Base-by-base conservation (phyloP, 345 rosid genomes). In the Citrus inodora region DNA sequence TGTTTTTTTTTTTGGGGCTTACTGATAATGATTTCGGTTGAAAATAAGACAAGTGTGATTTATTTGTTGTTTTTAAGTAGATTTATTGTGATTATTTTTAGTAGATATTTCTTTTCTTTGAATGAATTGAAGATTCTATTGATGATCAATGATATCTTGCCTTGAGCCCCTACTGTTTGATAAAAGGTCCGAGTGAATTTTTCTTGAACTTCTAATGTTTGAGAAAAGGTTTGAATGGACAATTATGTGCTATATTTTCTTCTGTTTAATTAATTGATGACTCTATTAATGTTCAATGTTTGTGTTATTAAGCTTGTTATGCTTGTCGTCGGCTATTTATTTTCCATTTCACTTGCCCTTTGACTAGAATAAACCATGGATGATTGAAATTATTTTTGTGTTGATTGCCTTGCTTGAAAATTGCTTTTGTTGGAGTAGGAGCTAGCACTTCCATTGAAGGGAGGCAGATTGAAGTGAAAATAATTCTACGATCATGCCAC, bases 401-500 rank as follows among this genome's bases (percentile, higher is more conserved):
- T 60, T 46, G 21, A 46, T 46, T 30, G 14, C 46, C 33, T 42
- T 22, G 6, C 42, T 63, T 46, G 46, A 27, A 30, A 64, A 63
- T 75, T 22, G 19, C 42, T 51, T 64, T 61, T 19, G 59, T 59
- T n/a, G 68, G 67, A 13, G 38, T 22, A 73, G 67, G 33, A 60
- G 53, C 62, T 71, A 51, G 25, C 40, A 11, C 51, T 71, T 56
- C 16, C 14, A 7, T 37, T 35, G 6, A 46, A 70, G 35, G 28
- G 59, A 33, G 30, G 70, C 27, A 38, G 59, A 40, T 27, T 65
- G 62, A 67, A 76, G 32, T 33, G 51, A n/a, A 66, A 51, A 24
- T 33, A 37, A 58, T 59, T 48, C 24, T 14, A 27, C 59, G 68
- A 51, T 59, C 40, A 79, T 73, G 82, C 72, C 73, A 7, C 62